Evolutionary conservation across 2,329 filamentous ascomycete genomes (phyloP), one percentile per base, ranked within the genome.

Genomic region (Aspergillus terreus): DNA sequence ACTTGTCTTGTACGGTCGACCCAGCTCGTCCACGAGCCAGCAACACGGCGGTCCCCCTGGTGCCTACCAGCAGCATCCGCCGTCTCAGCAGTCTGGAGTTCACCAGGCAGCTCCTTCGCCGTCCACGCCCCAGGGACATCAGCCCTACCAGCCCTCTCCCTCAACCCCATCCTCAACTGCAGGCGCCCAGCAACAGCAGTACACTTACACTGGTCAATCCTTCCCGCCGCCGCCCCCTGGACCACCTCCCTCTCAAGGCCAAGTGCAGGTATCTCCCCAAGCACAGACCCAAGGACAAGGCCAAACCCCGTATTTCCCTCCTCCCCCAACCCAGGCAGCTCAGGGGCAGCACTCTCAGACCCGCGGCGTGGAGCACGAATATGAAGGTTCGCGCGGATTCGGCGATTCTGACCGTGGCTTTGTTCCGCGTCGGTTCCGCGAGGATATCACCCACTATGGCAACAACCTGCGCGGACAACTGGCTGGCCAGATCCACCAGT

Each of bases 401-500:
- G 71, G 70, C 19, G 65, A 65, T 48, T 54, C 58, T 7, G 66
- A 69, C 11, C 67, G 70, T 54, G 62, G 62, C 30, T 58, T 69
- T 42, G 63, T 60, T 4, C 62, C 71, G 19, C 62, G 65, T 51
- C 65, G 71, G 6, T 63, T 76, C 50, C 65, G 64, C 17, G 63
- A 69, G 12, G 69, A 76, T 32, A 51, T 76, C 43, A 65, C 63
- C 9, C 62, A 66, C 14, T 70, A 74, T 48, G 65, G 71, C 14
- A 70, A 68, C 49, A 59, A 61, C 11, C 63, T 76, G 33, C 71
- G 73, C 40, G 66, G 67, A 17, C 69, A 72, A 49, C 55, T 76
- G 12, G 71, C 70, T 1, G 69, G 70, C 14, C 73, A 74, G 51
- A 69, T 76, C 10, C 73, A 75, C 51, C 72, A 73, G 23, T 74